These are phyloP conservation scores for Quercus alba DNA, from an alignment of 306 rosid genomes.

Conservation along the genomic window DNA sequence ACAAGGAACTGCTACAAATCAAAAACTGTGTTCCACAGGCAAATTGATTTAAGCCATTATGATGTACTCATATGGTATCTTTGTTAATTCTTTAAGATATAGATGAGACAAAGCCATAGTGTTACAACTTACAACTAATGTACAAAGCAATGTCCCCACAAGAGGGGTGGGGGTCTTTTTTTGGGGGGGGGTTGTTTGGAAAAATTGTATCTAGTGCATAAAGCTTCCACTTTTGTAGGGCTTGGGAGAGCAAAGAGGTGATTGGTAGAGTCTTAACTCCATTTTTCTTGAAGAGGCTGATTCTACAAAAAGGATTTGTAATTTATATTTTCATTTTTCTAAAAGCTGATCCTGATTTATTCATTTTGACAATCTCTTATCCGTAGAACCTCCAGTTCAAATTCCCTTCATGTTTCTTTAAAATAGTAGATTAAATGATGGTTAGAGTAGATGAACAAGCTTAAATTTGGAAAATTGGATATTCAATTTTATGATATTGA, in stretches of 20 bases:
- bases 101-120: background rate
- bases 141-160: background rate
- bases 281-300: no score
- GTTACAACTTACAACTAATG: background rate
- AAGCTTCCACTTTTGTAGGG: no score
- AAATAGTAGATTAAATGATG: background rate
- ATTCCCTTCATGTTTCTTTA: background rate
- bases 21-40: background rate
- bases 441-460: background rate
- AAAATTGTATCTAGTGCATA: no score
- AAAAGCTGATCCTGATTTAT: background rate
- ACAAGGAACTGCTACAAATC: background rate
- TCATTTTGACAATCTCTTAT: background rate
- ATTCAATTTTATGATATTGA: background rate
- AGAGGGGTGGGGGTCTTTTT: no score
- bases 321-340: background rate
- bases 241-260: no score
- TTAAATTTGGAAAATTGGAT: background rate
- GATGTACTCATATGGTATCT: background rate
- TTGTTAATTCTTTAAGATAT: background rate
- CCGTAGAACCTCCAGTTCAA: background rate
- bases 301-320: background rate
- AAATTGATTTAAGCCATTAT: background rate
- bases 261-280: no score
- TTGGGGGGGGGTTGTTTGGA: accelerated